Conservation (phyloP, 306 rosid genomes). For the Prunus dulcis region DNA sequence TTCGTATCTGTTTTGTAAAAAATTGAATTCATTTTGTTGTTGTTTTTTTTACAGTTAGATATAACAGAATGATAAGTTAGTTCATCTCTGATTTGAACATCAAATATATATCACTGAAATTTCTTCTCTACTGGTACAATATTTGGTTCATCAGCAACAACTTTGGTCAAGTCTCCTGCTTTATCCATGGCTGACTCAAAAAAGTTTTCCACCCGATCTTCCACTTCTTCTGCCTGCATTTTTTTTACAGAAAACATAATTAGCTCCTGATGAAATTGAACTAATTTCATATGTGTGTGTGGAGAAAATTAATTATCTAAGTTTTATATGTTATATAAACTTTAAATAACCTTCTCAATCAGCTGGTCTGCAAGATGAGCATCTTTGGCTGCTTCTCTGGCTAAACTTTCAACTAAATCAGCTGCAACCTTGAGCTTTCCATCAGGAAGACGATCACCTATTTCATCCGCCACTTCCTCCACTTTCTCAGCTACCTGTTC, state of each 20-base stretch:
- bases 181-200: conserved; percentile 10
- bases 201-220: conserved; percentile 26
- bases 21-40: too few species aligned
- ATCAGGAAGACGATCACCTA: conserved; percentile 38
- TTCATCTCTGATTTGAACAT: conserved; percentile 7
- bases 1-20: too few species aligned
- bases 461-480: conserved; percentile 49
- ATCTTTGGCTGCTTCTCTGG: conserved; percentile 35
- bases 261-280: too few species aligned
- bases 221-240: conserved; percentile 47
- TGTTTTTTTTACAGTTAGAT: not conserved
- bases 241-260: not conserved
- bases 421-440: conserved; percentile 36
- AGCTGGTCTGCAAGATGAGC: conserved; percentile 38
- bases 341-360: conserved; percentile 35
- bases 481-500: conserved; percentile 65
- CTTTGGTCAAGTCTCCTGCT: not conserved
- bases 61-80: not conserved
- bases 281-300: not conserved
- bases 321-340: not conserved
- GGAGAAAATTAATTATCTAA: not conserved
- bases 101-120: not conserved
- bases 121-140: not conserved
- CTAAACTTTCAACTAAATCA: conserved; percentile 37
- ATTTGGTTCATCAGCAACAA: not conserved